Base-by-base conservation (phyloP, 1,139 yeast species). In the Pneumocystis canis region DNA sequence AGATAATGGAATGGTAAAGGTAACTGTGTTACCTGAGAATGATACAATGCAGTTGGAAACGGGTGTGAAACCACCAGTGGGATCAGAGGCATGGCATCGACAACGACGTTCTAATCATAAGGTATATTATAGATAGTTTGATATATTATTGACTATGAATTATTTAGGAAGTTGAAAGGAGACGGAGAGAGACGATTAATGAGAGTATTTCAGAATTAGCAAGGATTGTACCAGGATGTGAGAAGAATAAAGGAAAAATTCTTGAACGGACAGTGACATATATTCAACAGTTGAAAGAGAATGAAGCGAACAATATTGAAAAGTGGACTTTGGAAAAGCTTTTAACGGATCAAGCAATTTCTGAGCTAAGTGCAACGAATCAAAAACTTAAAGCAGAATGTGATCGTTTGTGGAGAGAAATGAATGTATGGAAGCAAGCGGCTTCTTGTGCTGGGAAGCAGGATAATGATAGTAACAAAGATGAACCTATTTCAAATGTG, bases 301-400 rank as follows among this genome's bases (percentile, higher is more conserved):
- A 33, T 37, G 58, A 59, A 30, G 61, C 60, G 5, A 47, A 68
- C 84, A 35, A 61, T n/a, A 33, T 33, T n/a, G 63, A 90, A 73
- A 90, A 92, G 76, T 87, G 95, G 88, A 89, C 97, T 5, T 79
- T 90, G 71, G 97, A 90, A 73, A 90, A 89, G 76, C 79, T 92
- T 66, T 80, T 89, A 68, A 85, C 94, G 59, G 97, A 90, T 72
- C 97, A 92, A 74, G 90, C 92, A 5, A 86, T 89, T 63, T 82
- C 87, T 67, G 96, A 87, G 72, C 78, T 88, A 66, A 80, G 85
- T 61, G 82, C 85, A 58, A 81, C 87, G 20, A 88, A 88, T 74
- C 94, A 87, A 69, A 85, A 86, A 73, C 78, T 89, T 71, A 87
- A 87, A 74, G 79, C 78, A 62, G 95, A 88, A 75, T 79, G 88